Evolutionary conservation across 2,329 filamentous ascomycete genomes (phyloP).

Genomic region (Nemania serpens): DNA sequence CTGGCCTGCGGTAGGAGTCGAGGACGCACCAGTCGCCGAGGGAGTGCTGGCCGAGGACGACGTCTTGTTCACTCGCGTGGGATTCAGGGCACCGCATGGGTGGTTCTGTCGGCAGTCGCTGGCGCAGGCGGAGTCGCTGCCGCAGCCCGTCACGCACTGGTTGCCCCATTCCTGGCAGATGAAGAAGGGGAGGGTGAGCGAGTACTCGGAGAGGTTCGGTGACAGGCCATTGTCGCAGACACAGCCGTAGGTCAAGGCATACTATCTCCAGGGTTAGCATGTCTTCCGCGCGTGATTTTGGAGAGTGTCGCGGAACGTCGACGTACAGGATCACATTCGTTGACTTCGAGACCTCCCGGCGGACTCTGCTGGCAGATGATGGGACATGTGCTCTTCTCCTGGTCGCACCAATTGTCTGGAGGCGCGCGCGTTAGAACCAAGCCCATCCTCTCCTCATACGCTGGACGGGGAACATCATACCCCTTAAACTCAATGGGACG

Average conservation of each 20-base stretch:
- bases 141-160: slow-evolving; percentile 68
- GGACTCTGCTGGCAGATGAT: slow-evolving; percentile 70
- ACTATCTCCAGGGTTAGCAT: slow-evolving; percentile 44
- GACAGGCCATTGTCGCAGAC: slow-evolving; percentile 68
- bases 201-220: slow-evolving; percentile 78
- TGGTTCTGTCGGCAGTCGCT: slow-evolving; percentile 65
- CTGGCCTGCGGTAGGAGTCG: slow-evolving; percentile 38
- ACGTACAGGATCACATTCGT: slow-evolving; percentile 70
- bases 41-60: slow-evolving; percentile 47
- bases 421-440: slow-evolving; percentile 25
- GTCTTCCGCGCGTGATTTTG: neutral
- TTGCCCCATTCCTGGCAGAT: slow-evolving; percentile 73
- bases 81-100: slow-evolving; percentile 73
- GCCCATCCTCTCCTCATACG: neutral
- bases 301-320: neutral
- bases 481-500: slow-evolving; percentile 57
- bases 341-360: slow-evolving; percentile 57
- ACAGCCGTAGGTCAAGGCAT: slow-evolving; percentile 70
- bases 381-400: slow-evolving; percentile 68
- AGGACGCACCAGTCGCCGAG: slow-evolving; percentile 44
- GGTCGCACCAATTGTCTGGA: slow-evolving; percentile 65
- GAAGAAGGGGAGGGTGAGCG: slow-evolving; percentile 78
- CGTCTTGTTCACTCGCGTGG: slow-evolving; percentile 62
- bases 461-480: slow-evolving; percentile 48
- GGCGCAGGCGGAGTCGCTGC: slow-evolving; percentile 60